A percentile compares a stretch with the other conserved stretches of the same genome.
phyloP scores from a whole-genome alignment of 1,284 basidiomycete species.

The Cutaneotrichosporon cutaneum region DNA sequence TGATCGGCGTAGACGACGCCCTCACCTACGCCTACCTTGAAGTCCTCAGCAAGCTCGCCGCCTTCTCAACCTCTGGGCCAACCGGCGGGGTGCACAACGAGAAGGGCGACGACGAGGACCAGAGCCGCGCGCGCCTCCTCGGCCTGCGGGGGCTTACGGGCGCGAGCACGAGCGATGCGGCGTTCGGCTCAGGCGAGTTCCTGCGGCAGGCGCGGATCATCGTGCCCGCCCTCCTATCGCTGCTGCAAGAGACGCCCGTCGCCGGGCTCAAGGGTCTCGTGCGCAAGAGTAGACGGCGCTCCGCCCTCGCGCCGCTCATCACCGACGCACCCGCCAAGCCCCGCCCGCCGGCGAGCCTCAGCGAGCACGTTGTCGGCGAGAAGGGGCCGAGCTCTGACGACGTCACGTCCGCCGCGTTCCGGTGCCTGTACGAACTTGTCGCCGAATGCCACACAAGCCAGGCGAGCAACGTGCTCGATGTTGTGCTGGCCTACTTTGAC shows the following conservation, averaged over 20 bases:
- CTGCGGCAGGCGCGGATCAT: conserved; percentile 69
- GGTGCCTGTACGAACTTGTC: conserved; percentile 70
- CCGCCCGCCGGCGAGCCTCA: conserved; percentile 65
- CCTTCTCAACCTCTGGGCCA: conserved; percentile 59
- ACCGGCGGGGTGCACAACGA: conserved; percentile 16
- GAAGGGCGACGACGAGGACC: conserved; percentile 35
- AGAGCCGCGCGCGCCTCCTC: conserved; percentile 71
- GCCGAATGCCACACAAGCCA: conserved; percentile 76
- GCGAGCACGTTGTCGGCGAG: conserved; percentile 81
- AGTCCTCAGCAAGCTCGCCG: conserved; percentile 67
- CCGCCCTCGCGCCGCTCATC: conserved; percentile 63
- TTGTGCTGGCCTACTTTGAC: conserved; percentile 67
- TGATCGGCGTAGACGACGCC: conserved; percentile 71
- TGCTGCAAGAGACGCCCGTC: conserved; percentile 66
- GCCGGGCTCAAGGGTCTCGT: conserved; percentile 66
- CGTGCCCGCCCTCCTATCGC: conserved; percentile 70
- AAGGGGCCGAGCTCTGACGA: conserved; percentile 74
- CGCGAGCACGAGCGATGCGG: conserved; percentile 77
- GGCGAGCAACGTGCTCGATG: conserved; percentile 65
- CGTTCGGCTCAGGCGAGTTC: conserved; percentile 80
- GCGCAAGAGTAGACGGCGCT: conserved; percentile 51
- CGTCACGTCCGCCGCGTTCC: conserved; percentile 70
- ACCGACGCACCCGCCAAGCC: conserved; percentile 65
- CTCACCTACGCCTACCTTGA: conserved; percentile 71
- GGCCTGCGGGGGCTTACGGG: conserved; percentile 80